These are phyloP conservation scores for Vigna radiata DNA, from an alignment of 306 rosid species.

Conservation along the genomic window DNA sequence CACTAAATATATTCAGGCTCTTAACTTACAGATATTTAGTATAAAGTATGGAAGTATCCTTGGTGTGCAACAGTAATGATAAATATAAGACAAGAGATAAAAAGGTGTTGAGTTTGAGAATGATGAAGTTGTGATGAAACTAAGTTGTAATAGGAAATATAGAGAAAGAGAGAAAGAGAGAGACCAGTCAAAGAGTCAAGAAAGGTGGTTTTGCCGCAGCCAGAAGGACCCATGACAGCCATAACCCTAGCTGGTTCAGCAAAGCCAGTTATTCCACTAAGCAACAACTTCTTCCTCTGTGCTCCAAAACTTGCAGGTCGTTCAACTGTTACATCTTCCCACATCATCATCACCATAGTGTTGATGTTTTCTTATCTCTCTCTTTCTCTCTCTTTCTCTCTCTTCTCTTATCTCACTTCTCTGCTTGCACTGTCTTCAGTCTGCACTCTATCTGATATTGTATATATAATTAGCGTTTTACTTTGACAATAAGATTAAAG, in stretches of 20 bases:
- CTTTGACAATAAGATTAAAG: no score
- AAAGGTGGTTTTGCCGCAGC: constrained; percentile 74
- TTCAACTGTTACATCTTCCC: constrained; percentile 74
- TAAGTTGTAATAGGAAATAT: neutral
- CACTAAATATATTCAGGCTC: no score
- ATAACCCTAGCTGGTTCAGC: constrained; percentile 64
- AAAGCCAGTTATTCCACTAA: constrained; percentile 56
- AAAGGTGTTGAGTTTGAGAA: neutral
- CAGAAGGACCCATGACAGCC: constrained; percentile 86
- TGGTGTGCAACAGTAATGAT: neutral
- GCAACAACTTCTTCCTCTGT: constrained; percentile 41
- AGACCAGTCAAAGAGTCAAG: constrained; percentile 61
- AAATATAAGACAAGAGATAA: neutral
- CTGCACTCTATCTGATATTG: neutral
- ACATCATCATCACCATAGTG: constrained; percentile 44
- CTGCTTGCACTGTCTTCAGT: neutral
- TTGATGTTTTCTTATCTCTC: neutral
- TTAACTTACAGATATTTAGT: neutral
- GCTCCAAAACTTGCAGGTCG: neutral
- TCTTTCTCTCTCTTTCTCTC: no score
- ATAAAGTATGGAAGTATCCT: neutral
- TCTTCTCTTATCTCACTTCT: neutral
- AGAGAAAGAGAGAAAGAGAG: neutral
- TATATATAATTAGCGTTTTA: neutral
- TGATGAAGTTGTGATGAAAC: neutral